phyloP scores from a whole-genome alignment of 768 basidiomycete genomes.

The Mycena rosella region DNA sequence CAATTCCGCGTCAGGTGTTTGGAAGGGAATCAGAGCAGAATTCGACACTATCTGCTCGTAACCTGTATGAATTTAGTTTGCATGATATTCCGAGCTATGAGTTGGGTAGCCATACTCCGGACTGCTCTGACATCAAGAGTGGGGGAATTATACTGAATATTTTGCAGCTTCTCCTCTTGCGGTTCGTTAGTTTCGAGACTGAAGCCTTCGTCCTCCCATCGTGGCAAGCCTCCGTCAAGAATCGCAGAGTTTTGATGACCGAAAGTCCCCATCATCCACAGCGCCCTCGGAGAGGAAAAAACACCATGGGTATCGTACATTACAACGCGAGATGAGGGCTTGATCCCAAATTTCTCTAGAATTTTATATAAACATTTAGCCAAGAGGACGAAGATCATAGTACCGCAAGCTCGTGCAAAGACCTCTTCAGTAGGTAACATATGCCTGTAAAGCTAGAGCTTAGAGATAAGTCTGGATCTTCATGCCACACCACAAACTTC shows the following conservation, averaged over 20 bases:
- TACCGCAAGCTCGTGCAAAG: constrained; percentile 88
- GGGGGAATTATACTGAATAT: constrained; percentile 65
- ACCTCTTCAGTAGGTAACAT: constrained; percentile 86
- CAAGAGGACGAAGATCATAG: not conserved
- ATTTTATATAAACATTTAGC: constrained; percentile 10
- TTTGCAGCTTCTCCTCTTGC: constrained; percentile 35
- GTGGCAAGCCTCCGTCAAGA: constrained; percentile 92
- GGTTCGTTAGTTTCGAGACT: constrained; percentile 59
- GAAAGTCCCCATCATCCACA: constrained; percentile 95
- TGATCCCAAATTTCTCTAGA: constrained; percentile 78
- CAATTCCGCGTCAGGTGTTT: constrained; percentile 65
- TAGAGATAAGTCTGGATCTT: too few relatives aligned
- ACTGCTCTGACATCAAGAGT: constrained; percentile 62
- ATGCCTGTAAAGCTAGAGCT: constrained; percentile 54
- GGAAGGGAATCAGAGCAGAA: constrained; percentile 60
- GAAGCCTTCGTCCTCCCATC: constrained; percentile 79
- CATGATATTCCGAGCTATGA: constrained; percentile 20
- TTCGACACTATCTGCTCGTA: constrained; percentile 89
- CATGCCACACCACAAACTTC: constrained; percentile 48
- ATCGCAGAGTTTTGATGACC: constrained; percentile 90
- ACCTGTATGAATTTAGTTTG: constrained; percentile 53
- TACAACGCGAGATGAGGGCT: constrained; percentile 81
- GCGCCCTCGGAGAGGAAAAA: constrained; percentile 92
- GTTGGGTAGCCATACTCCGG: constrained; percentile 55
- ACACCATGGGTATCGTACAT: constrained; percentile 94